Evolutionary conservation across 1,284 basidiomycete genomes (phyloP).

Genomic region (Heterobasidion occidentale): DNA sequence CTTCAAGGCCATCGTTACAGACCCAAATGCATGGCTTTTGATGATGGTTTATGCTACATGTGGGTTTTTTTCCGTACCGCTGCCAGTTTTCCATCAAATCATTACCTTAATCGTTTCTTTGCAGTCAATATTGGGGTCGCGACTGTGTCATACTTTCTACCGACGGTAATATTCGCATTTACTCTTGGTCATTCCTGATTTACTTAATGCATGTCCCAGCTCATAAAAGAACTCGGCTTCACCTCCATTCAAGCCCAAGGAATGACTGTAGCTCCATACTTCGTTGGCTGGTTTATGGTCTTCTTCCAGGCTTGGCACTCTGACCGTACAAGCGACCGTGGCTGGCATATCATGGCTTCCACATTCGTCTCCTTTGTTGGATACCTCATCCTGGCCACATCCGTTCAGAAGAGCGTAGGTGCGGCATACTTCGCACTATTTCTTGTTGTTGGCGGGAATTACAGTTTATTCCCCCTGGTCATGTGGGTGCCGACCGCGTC

Average conservation of each 20-base stretch:
- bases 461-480: constrained; percentile 46
- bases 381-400: constrained; percentile 44
- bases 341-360: constrained; percentile 45
- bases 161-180: constrained; percentile 31
- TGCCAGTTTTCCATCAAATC: not conserved
- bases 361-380: constrained; percentile 35
- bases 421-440: constrained; percentile 50
- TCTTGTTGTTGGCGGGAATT: constrained; percentile 45
- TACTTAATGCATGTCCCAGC: constrained; percentile 18
- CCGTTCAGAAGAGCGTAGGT: constrained; percentile 39
- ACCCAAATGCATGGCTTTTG: constrained; percentile 43
- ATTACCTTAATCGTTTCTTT: not conserved
- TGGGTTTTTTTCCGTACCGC: constrained; percentile 19
- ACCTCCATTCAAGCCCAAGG: constrained; percentile 47
- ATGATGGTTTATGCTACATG: constrained; percentile 45
- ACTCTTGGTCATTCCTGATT: not conserved
- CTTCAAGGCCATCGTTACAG: constrained; percentile 39
- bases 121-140: constrained; percentile 49
- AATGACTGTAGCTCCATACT: constrained; percentile 46
- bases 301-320: constrained; percentile 45
- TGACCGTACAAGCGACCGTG: constrained; percentile 42
- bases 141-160: constrained; percentile 47
- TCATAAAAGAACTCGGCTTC: constrained; percentile 46
- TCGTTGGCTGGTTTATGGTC: constrained; percentile 46
- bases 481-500: constrained; percentile 29